A percentile compares a stretch with the other conserved stretches of the same genome.
Evolutionary conservation across 495 filamentous ascomycete genomes (phyloP).

Genomic region (Parachaetomium inaequale): DNA sequence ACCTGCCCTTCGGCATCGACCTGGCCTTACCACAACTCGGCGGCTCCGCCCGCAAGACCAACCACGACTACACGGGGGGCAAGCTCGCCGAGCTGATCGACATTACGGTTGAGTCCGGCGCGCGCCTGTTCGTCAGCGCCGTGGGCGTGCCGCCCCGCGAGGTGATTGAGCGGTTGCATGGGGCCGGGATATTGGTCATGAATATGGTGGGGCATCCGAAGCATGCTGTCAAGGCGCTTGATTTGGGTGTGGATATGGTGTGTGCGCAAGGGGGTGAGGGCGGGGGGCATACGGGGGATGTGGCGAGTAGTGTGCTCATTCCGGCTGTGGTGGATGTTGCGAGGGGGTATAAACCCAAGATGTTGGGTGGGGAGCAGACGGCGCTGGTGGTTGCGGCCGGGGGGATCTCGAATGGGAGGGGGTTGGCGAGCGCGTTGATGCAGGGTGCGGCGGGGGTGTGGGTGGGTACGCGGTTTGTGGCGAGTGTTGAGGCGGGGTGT

Average conservation of each 20-base stretch:
- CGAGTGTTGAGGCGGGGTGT: constrained; percentile 70
- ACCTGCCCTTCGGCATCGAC: constrained; percentile 81
- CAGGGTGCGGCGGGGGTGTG: constrained; percentile 72
- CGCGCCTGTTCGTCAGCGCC: constrained; percentile 76
- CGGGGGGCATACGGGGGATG: constrained; percentile 74
- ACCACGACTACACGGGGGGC: constrained; percentile 87
- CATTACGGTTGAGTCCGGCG: constrained; percentile 70
- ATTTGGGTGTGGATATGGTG: constrained; percentile 76
- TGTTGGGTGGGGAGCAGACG: constrained; percentile 45
- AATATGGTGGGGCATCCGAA: constrained; percentile 95
- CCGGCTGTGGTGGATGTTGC: constrained; percentile 75
- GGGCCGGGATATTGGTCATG: constrained; percentile 75
- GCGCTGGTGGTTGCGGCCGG: constrained; percentile 73
- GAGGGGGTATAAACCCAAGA: constrained; percentile 52
- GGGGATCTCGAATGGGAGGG: constrained; percentile 67
- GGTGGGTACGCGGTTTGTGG: constrained; percentile 86
- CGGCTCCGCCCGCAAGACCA: constrained; percentile 73
- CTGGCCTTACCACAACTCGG: constrained; percentile 83
- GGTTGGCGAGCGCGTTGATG: constrained; percentile 67
- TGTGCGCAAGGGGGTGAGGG: constrained; percentile 80
- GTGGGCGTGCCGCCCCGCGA: constrained; percentile 73
- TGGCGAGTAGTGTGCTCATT: constrained; percentile 68
- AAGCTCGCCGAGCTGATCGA: constrained; percentile 78
- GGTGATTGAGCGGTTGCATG: constrained; percentile 68
- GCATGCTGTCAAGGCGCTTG: constrained; percentile 79